Evolutionary conservation across 768 basidiomycete species (phyloP).

Genomic region (Lactifluus pinguis): DNA sequence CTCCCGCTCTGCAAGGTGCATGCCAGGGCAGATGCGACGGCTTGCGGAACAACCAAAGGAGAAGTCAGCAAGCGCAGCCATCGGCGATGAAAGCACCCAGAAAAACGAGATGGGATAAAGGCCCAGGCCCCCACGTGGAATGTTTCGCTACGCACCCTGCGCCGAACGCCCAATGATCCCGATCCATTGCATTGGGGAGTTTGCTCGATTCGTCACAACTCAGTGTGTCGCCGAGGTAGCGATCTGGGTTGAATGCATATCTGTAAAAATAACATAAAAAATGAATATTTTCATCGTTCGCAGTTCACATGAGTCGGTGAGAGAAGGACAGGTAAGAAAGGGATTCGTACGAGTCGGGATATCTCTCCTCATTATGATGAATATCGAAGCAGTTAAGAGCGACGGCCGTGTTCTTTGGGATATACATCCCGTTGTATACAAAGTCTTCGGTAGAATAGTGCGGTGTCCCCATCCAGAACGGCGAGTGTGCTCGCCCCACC

Average conservation of each 20-base stretch:
- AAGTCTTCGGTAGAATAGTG: too few relatives aligned
- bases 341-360: conserved; percentile 34
- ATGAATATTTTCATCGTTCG: not conserved
- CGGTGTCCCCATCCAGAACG: too few relatives aligned
- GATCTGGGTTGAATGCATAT: conserved; percentile 27
- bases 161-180: too few relatives aligned
- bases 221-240: conserved; percentile 30
- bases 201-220: conserved; percentile 38
- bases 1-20: too few relatives aligned
- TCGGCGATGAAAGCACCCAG: not conserved
- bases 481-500: conserved; percentile 21
- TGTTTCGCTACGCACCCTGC: conserved; percentile 34
- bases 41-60: too few relatives aligned
- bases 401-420: too few relatives aligned
- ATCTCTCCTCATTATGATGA: conserved; percentile 26
- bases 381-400: conserved; percentile 24
- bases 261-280: conserved; percentile 8
- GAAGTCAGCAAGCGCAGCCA: conserved; percentile 36
- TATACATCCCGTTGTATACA: too few relatives aligned
- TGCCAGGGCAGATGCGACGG: too few relatives aligned
- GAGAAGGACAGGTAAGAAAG: conserved; percentile 19
- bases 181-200: too few relatives aligned
- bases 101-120: not conserved
- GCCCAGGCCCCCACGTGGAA: not conserved
- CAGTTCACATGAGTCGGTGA: too few relatives aligned